Evolutionary conservation across 148 eudicot genomes (phyloP).

Genomic region (Cornus controversa): DNA sequence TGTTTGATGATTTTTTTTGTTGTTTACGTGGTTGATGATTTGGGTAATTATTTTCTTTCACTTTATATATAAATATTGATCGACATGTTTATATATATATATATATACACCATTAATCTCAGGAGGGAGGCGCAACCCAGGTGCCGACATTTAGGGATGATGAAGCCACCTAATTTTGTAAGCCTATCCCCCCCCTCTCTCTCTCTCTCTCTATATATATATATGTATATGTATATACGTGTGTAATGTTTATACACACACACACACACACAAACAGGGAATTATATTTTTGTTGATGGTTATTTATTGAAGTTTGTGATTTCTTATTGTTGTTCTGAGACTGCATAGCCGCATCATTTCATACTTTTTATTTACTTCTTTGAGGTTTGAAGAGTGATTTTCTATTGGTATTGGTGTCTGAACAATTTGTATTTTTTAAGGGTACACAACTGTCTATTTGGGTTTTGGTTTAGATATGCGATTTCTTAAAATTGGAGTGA

Average conservation of each 20-base stretch:
- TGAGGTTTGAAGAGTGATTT: neutral
- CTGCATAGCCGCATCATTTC: neutral
- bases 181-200: neutral
- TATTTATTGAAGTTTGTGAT: neutral
- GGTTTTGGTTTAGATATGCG: neutral
- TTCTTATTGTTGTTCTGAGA: neutral
- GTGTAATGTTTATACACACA: no score
- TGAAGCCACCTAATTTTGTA: slow-evolving; percentile 8
- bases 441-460: neutral
- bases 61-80: neutral
- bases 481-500: neutral
- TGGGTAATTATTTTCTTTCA: no score
- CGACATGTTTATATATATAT: neutral
- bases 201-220: neutral
- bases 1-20: no score
- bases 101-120: neutral
- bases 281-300: neutral
- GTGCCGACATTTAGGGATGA: slow-evolving; percentile 1
- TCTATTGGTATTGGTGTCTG: neutral
- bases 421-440: neutral
- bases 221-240: no score
- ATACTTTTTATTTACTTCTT: neutral
- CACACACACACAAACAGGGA: neutral
- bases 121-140: neutral
- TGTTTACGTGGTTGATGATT: no score